These are phyloP conservation scores for Austroboletus rostrupii DNA, from an alignment of 1,284 basidiomycete genomes.

Conservation along the genomic window DNA sequence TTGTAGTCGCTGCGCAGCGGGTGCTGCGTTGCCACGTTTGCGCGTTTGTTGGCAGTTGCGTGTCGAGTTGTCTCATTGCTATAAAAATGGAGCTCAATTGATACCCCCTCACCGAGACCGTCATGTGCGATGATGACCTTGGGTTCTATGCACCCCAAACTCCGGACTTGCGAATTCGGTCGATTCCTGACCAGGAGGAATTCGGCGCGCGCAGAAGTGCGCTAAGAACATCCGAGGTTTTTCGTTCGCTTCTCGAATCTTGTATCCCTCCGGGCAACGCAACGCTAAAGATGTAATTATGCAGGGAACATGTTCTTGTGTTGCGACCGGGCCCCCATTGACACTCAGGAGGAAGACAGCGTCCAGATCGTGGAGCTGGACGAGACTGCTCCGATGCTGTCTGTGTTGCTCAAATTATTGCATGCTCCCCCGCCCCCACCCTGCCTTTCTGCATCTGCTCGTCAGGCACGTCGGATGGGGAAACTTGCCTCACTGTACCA, in stretches of 20 bases:
- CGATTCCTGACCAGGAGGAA: slow-evolving; percentile 42
- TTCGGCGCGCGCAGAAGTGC: slow-evolving; percentile 47
- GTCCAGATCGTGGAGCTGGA: slow-evolving; percentile 45
- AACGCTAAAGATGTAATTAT: slow-evolving; percentile 14
- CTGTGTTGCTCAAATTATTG: slow-evolving; percentile 49
- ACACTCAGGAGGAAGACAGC: slow-evolving; percentile 15
- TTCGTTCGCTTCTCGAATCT: slow-evolving; percentile 41
- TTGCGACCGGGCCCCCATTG: slow-evolving; percentile 38
- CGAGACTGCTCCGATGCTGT: slow-evolving; percentile 45
- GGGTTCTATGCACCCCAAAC: slow-evolving; percentile 38
- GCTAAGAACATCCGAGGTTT: slow-evolving; percentile 52
- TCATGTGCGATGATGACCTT: slow-evolving; percentile 16
- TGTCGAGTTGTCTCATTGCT: neutral
- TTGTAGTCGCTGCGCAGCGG: slow-evolving; percentile 4
- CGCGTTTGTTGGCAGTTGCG: slow-evolving; percentile 6
- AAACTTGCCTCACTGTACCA: slow-evolving; percentile 29
- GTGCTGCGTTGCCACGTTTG: slow-evolving; percentile 19
- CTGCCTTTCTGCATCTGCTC: slow-evolving; percentile 28
- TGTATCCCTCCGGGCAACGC: slow-evolving; percentile 2
- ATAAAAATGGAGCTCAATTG: slow-evolving; percentile 9
- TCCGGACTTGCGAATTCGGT: slow-evolving; percentile 51
- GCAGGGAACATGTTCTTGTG: slow-evolving; percentile 61
- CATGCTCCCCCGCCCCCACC: slow-evolving; percentile 44
- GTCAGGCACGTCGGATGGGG: slow-evolving; percentile 29
- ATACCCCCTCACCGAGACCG: neutral